Evolutionary conservation across 2,329 filamentous ascomycete species (phyloP).

Genomic region (Calonectria henricotiae): DNA sequence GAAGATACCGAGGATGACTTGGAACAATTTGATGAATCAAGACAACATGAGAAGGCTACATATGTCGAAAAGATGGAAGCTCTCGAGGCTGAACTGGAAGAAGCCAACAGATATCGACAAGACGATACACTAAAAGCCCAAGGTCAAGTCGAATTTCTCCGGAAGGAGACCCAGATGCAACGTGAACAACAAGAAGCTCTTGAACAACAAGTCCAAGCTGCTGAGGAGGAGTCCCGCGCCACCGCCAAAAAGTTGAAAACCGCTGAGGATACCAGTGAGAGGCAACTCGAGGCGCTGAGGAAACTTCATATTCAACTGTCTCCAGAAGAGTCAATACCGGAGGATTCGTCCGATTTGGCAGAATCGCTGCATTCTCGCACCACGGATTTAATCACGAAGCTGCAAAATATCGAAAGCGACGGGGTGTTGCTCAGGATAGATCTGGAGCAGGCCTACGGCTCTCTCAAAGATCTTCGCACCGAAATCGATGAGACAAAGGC

Average conservation of each 20-base stretch:
- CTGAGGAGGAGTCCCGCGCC: conserved; percentile 70
- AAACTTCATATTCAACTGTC: conserved; percentile 74
- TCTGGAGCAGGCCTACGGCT: conserved; percentile 72
- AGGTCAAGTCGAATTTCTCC: conserved; percentile 75
- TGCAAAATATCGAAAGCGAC: conserved; percentile 74
- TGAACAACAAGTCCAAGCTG: conserved; percentile 70
- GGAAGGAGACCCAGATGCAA: conserved; percentile 74
- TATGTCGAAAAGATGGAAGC: conserved; percentile 79
- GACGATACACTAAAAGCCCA: conserved; percentile 74
- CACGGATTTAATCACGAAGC: conserved; percentile 73
- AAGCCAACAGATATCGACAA: conserved; percentile 70
- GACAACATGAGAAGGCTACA: conserved; percentile 84
- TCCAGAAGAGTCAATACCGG: conserved; percentile 68
- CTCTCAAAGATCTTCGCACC: conserved; percentile 70
- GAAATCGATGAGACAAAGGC: conserved; percentile 72
- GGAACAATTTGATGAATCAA: conserved; percentile 85
- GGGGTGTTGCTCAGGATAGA: conserved; percentile 75
- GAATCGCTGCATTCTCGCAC: conserved; percentile 74
- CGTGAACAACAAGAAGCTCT: conserved; percentile 74
- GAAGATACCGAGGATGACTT: conserved; percentile 96
- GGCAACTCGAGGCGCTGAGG: conserved; percentile 70
- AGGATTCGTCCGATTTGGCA: conserved; percentile 72
- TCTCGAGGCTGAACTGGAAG: conserved; percentile 81
- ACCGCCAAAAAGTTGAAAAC: conserved; percentile 68
- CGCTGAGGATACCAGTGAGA: conserved; percentile 68